A percentile compares a stretch with the other conserved stretches of the same genome.
Evolutionary conservation across 2,329 filamentous ascomycete species (phyloP).

Genomic region (Ophiostoma australiae): DNA sequence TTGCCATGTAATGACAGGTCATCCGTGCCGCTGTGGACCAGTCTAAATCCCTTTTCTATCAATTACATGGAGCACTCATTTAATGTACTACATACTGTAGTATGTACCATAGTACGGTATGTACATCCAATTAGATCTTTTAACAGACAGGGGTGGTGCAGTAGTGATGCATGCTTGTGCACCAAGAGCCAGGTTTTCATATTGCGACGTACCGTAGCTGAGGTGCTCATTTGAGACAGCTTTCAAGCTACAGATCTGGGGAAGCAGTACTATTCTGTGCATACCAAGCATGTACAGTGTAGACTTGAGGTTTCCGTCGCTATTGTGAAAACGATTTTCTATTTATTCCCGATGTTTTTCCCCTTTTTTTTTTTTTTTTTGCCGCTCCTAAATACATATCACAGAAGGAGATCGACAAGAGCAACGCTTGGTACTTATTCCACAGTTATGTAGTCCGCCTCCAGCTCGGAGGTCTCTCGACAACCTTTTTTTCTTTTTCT

Average conservation of each 20-base stretch:
- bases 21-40: too few species aligned
- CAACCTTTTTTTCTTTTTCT: neutral
- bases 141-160: neutral
- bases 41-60: too few species aligned
- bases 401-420: neutral
- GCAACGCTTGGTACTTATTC: too few species aligned
- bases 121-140: too few species aligned
- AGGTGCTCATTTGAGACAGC: neutral
- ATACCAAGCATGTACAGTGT: too few species aligned
- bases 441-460: neutral
- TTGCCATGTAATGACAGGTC: too few species aligned
- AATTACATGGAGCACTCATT: too few species aligned
- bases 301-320: too few species aligned
- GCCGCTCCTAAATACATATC: neutral
- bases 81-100: too few species aligned
- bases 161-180: too few species aligned
- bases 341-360: neutral
- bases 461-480: neutral
- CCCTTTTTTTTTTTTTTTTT: neutral
- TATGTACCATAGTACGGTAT: too few species aligned
- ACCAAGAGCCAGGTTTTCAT: neutral
- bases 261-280: neutral
- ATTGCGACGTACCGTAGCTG: neutral
- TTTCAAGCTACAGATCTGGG: neutral
- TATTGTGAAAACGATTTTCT: too few species aligned